Evolutionary conservation across 139 green algal species (phyloP), one percentile per base, ranked within the genome.

Genomic region (Coelastrella sp.): DNA sequence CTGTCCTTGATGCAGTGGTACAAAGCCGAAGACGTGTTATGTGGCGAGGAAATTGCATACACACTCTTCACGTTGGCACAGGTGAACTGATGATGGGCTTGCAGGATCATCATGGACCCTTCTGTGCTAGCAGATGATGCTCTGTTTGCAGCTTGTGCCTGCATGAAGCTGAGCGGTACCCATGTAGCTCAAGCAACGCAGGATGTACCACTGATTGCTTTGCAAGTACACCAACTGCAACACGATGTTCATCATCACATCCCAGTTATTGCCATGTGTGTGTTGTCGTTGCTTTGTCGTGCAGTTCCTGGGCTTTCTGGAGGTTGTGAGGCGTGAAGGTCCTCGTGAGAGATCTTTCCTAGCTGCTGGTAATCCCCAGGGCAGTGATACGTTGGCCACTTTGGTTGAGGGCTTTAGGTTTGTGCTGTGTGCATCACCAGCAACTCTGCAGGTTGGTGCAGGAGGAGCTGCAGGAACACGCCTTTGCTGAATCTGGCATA

Each of bases 221-320:
- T n/a, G n/a, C n/a, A n/a, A n/a, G n/a, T n/a, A n/a, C n/a, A n/a
- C n/a, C n/a, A n/a, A n/a, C n/a, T n/a, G n/a, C n/a, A n/a, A n/a
- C n/a, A n/a, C n/a, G n/a, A n/a, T n/a, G n/a, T n/a, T n/a, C n/a
- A n/a, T n/a, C n/a, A n/a, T n/a, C n/a, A n/a, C n/a, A n/a, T n/a
- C n/a, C n/a, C n/a, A n/a, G n/a, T n/a, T 83, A 57, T 45, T 37
- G 19, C 34, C 2, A 17, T 75, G 32, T 53, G 41, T 45, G 40
- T 53, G 45, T n/a, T n/a, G n/a, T n/a, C n/a, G n/a, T n/a, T 0
- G 48, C 17, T 11, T 57, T 64, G 53, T 64, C 3, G 50, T 35
- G 40, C 92, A 96, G 87, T 93, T 96, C 62, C 88, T 96, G 23
- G 93, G 93, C 0, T 96, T 92, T 64, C 50, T 96, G 60, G 93